Conservation (phyloP, 208 protist species). For the Lotmaria passim region DNA sequence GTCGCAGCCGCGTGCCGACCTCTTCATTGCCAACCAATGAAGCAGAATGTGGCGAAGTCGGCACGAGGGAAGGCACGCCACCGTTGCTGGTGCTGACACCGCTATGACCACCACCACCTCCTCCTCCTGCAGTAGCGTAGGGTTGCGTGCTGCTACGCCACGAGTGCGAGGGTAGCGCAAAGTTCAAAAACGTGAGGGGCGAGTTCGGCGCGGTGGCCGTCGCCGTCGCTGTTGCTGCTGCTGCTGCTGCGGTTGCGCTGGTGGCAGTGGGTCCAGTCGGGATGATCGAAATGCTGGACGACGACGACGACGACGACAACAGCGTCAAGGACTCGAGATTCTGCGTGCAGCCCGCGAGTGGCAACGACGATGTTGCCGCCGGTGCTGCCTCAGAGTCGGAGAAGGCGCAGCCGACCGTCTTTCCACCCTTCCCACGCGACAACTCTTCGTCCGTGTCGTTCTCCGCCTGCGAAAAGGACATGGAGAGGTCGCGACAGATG, state of each 20-base stretch:
- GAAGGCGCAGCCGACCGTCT: background rate
- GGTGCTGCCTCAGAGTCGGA: background rate
- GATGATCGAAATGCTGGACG: too few relatives aligned
- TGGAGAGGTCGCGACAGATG: conserved; percentile 11
- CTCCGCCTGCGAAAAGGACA: conserved; percentile 2
- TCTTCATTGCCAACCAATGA: conserved; percentile 8
- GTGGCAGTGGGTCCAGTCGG: too few relatives aligned
- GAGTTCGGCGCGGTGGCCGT: background rate
- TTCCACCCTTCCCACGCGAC: background rate
- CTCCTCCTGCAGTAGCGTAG: conserved; percentile 2
- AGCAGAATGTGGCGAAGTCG: background rate
- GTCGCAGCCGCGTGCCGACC: background rate
- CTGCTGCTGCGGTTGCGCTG: background rate
- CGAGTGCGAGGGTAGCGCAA: conserved; percentile 23
- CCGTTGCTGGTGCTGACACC: background rate
- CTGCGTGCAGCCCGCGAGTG: background rate
- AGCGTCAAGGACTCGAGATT: conserved; percentile 2
- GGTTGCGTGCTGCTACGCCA: conserved; percentile 22
- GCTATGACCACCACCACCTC: too few relatives aligned
- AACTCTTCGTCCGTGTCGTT: too few relatives aligned
- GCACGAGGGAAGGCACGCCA: background rate
- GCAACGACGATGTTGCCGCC: conserved; percentile 4
- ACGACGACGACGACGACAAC: background rate
- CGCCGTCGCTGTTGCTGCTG: background rate
- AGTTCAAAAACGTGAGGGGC: conserved; percentile 11